phyloP scores from a whole-genome alignment of 2,329 filamentous ascomycete species.

The Elsinoe fawcettii region DNA sequence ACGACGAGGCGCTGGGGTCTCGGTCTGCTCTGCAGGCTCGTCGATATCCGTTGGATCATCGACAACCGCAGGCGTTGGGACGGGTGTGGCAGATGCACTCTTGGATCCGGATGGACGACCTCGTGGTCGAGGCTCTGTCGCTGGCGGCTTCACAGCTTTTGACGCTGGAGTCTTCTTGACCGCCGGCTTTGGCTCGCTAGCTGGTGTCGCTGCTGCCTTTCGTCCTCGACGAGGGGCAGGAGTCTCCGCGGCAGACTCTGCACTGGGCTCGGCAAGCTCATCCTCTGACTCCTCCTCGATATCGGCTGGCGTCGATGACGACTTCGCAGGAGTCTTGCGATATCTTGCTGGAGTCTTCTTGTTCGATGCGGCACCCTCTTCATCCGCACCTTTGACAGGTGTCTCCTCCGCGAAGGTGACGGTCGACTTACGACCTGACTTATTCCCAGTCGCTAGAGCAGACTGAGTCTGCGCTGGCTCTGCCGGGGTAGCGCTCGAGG shows the following conservation, averaged over 20 bases:
- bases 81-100: not conserved
- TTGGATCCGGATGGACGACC: not conserved
- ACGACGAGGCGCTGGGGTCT: not conserved
- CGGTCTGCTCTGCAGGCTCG: not conserved
- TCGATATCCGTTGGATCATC: not conserved
- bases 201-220: not conserved
- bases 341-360: not conserved
- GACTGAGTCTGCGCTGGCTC: not conserved
- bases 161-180: not conserved
- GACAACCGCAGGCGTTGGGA: not conserved
- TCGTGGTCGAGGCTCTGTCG: not conserved
- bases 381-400: not conserved
- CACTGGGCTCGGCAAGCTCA: not conserved
- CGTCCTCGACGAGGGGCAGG: not conserved
- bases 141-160: not conserved
- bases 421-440: slow-evolving; percentile 2
- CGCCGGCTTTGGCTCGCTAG: not conserved
- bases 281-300: not conserved
- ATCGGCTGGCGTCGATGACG: not conserved
- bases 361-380: not conserved
- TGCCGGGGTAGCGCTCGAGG: not conserved
- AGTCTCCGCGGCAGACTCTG: not conserved
- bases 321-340: not conserved
- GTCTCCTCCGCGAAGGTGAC: slow-evolving; percentile 5
- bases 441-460: not conserved